Evolutionary conservation across 306 rosid species (phyloP).

Genomic region (Arachis hypogaea): DNA sequence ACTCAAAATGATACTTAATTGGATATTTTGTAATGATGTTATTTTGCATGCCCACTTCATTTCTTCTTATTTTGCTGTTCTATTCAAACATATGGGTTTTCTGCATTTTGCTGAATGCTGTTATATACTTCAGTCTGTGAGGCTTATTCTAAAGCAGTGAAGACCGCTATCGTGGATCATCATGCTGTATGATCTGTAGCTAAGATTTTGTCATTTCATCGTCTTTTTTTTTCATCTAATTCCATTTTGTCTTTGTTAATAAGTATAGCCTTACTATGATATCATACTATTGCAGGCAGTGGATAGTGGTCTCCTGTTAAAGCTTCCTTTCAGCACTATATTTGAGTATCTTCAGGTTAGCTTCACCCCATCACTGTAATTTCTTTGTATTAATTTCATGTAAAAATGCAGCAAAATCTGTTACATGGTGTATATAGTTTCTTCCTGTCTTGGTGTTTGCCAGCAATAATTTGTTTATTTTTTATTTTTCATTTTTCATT

Average conservation of each 20-base stretch:
- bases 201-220: slow-evolving; percentile 25
- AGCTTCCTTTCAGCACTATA: slow-evolving; percentile 82
- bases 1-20: slow-evolving; percentile 19
- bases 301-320: slow-evolving; percentile 61
- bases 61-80: slow-evolving; percentile 9
- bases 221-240: not conserved
- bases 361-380: slow-evolving; percentile 28
- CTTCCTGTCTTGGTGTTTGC: slow-evolving; percentile 11
- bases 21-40: slow-evolving; percentile 2
- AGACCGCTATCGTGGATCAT: slow-evolving; percentile 64
- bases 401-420: slow-evolving; percentile 18
- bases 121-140: slow-evolving; percentile 58
- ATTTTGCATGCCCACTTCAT: slow-evolving; percentile 13
- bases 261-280: slow-evolving; percentile 25
- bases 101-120: slow-evolving; percentile 43
- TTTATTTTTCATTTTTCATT: slow-evolving; percentile 3
- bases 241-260: slow-evolving; percentile 20
- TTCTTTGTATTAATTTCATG: slow-evolving; percentile 16
- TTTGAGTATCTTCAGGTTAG: slow-evolving; percentile 98
- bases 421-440: not conserved
- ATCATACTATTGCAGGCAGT: slow-evolving; percentile 67
- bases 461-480: slow-evolving; percentile 20
- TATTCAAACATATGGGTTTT: slow-evolving; percentile 23
- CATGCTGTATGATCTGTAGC: slow-evolving; percentile 64
- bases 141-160: slow-evolving; percentile 75